Evolutionary conservation across 106 monocot genomes (phyloP), one percentile per base, ranked within the genome.

Genomic region (Dendrobium officinale): DNA sequence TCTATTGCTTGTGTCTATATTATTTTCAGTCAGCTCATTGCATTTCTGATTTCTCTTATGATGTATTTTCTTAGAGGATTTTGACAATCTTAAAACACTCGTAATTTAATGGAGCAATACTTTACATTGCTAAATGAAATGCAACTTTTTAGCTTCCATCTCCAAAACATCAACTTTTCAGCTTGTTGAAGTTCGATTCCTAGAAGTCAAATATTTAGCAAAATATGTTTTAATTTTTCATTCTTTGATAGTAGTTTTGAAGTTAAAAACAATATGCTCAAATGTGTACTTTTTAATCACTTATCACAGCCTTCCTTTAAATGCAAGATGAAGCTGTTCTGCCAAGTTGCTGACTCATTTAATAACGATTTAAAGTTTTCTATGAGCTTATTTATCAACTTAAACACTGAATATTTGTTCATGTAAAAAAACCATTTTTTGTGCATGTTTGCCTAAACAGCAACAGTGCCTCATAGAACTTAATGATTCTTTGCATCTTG

Each of bases 251-350:
- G 13, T 29, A 70, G 13, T 70, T 70, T 70, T 33, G 10, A 70
- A 31, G 70, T 8, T 70, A 70, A 70, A 70, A 10, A 37, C 20
- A 33, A 15, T 33, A 33, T 70, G 31, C 5, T 33, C 33, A 33
- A 31, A 33, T 70, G 37, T 70, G 3, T 64, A 26, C 64, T 70
- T 70, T 70, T n/a, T 70, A 13, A n/a, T 74, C 5, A 20, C 41
- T 74, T 37, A 15, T 42, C 19, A 43, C 6, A 2, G 20, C 6
- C 15, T 43, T 6, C 6, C 9, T 18, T 74, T 74, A 3, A 42
- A 74, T 74, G 20, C 6, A 42, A 42, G 74, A 42, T 74, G 42
- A 74, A 43, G 19, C n/a, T 74, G 43, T 74, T 74, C 74, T 43
- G 15, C 43, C 74, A 74, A 42, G 7, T 6, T 74, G 19, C 19